Conservation (phyloP, 2,329 filamentous ascomycete genomes). For the Monosporascus sp. region DNA sequence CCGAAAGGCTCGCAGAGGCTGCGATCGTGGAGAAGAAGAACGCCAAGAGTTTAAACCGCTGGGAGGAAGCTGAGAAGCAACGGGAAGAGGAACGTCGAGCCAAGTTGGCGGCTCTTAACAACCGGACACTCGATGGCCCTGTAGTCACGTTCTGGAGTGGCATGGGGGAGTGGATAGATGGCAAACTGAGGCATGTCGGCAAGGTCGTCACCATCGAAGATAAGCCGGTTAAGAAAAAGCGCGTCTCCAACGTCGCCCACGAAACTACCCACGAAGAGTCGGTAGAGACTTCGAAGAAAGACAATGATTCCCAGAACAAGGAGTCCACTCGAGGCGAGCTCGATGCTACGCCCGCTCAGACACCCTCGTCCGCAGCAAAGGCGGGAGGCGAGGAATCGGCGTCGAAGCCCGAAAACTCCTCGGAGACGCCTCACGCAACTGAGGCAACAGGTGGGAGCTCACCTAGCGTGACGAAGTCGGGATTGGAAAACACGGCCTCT, state of each 20-base stretch:
- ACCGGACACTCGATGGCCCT: constrained; percentile 79
- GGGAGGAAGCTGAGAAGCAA: constrained; percentile 89
- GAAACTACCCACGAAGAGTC: constrained; percentile 16
- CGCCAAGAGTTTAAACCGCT: constrained; percentile 82
- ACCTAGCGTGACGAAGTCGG: neutral
- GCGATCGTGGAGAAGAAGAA: constrained; percentile 80
- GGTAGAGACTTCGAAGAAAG: constrained; percentile 13
- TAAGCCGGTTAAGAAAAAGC: constrained; percentile 48
- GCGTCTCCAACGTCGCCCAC: constrained; percentile 28
- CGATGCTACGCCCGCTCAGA: neutral
- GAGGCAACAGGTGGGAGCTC: neutral
- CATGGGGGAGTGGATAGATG: constrained; percentile 74
- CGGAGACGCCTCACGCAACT: neutral
- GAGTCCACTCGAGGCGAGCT: constrained; percentile 3
- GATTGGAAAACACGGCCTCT: neutral
- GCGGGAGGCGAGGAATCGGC: constrained; percentile 1
- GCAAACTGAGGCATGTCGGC: constrained; percentile 66
- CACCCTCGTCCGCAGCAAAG: constrained; percentile 2
- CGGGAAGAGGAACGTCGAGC: constrained; percentile 77
- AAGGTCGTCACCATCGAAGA: constrained; percentile 58
- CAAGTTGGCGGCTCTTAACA: constrained; percentile 81
- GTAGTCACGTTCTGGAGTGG: constrained; percentile 93
- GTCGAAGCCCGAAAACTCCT: constrained; percentile 2
- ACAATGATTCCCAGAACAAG: constrained; percentile 14
- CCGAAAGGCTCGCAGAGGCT: constrained; percentile 76